These are phyloP conservation scores for Simplicillium aogashimaense DNA, from an alignment of 2,329 filamentous ascomycete genomes.

Conservation along the genomic window DNA sequence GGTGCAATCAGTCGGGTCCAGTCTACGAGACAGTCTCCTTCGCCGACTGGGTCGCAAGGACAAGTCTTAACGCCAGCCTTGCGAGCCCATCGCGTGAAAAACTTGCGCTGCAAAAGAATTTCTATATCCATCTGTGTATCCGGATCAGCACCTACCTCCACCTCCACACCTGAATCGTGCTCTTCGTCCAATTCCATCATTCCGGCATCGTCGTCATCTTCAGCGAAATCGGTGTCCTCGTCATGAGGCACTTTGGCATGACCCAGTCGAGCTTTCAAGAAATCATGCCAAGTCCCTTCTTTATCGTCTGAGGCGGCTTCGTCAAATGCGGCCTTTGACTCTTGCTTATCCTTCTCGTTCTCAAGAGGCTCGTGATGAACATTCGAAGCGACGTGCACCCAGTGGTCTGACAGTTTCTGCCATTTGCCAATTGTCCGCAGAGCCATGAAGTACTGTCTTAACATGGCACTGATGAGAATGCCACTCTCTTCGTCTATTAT, in stretches of 20 bases:
- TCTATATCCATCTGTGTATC: conserved; percentile 40
- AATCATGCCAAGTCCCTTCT: conserved; percentile 21
- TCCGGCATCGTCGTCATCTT: conserved; percentile 32
- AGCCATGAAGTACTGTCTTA: conserved; percentile 86
- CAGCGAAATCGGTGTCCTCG: conserved; percentile 28
- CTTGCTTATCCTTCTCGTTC: conserved; percentile 17
- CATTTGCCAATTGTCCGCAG: conserved; percentile 73
- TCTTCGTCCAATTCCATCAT: conserved; percentile 8
- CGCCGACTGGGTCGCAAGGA: conserved; percentile 43
- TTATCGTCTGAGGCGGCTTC: conserved; percentile 1
- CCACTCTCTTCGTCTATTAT: conserved; percentile 81
- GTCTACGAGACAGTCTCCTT: conserved; percentile 51
- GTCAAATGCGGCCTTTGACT: conserved; percentile 10
- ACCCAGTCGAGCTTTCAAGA: conserved; percentile 24
- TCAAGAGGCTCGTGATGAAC: conserved; percentile 41
- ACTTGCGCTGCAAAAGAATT: conserved; percentile 56
- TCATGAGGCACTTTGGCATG: conserved; percentile 21
- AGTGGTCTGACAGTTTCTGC: conserved; percentile 64
- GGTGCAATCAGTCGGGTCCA: conserved; percentile 80
- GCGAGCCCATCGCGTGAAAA: conserved; percentile 64
- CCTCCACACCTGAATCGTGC: conserved; percentile 15
- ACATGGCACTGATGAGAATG: conserved; percentile 73
- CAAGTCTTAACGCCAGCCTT: conserved; percentile 50
- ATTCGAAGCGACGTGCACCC: conserved; percentile 53
- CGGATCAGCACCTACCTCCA: conserved; percentile 22